Conservation (phyloP, 2,329 filamentous ascomycete genomes). For the Arthroderma sp. region DNA sequence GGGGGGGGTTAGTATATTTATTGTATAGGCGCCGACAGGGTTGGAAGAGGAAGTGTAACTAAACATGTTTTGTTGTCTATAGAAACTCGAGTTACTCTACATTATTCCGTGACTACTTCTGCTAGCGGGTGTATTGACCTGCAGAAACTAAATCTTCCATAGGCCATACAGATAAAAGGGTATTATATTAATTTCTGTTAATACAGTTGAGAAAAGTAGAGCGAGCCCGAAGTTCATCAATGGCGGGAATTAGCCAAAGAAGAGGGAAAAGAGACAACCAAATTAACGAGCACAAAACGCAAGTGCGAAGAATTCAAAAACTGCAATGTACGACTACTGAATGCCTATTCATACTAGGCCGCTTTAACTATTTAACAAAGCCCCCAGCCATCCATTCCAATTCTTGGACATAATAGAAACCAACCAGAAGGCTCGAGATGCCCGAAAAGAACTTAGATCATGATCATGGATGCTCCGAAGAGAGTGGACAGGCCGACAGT, state of each 20-base stretch:
- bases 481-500: slow-evolving; percentile 43
- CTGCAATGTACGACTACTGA: not conserved
- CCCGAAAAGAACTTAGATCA: slow-evolving; percentile 4
- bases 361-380: not conserved
- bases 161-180: not conserved
- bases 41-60: too few relatives aligned
- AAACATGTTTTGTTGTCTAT: slow-evolving; percentile 89
- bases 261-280: not conserved
- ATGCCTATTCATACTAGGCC: not conserved
- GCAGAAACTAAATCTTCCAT: too few relatives aligned
- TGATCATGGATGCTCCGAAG: slow-evolving; percentile 38
- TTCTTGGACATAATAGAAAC: not conserved
- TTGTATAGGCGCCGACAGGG: too few relatives aligned
- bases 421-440: not conserved
- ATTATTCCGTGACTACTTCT: too few relatives aligned
- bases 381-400: not conserved
- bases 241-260: not conserved
- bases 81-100: too few relatives aligned
- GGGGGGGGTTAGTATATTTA: too few relatives aligned
- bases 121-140: too few relatives aligned
- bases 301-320: not conserved
- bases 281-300: not conserved
- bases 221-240: not conserved
- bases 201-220: not conserved
- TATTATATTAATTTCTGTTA: not conserved